phyloP scores from a whole-genome alignment of 768 basidiomycete genomes.

The Sarcodon aspratus region DNA sequence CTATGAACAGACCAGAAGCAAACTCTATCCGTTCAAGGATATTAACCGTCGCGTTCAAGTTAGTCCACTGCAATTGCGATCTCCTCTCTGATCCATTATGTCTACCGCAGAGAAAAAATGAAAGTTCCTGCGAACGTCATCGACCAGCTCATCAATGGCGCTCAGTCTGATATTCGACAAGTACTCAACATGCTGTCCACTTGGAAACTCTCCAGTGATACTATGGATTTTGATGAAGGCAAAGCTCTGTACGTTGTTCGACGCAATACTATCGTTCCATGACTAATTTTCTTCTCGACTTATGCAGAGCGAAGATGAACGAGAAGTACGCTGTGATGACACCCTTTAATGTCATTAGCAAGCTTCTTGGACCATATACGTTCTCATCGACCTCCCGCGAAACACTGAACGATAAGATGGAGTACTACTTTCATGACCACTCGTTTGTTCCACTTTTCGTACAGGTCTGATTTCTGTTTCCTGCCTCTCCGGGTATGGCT shows the following conservation, averaged over 20 bases:
- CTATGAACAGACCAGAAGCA: constrained; percentile 55
- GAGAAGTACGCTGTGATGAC: constrained; percentile 87
- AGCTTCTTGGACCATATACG: constrained; percentile 83
- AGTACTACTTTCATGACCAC: constrained; percentile 94
- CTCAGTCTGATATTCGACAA: constrained; percentile 95
- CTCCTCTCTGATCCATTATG: neutral
- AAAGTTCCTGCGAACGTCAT: constrained; percentile 85
- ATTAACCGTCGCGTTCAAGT: constrained; percentile 85
- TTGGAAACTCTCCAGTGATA: constrained; percentile 74
- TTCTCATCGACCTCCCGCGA: constrained; percentile 77
- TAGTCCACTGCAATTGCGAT: constrained; percentile 11
- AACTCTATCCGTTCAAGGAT: constrained; percentile 74
- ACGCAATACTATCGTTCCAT: neutral
- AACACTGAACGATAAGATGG: constrained; percentile 85
- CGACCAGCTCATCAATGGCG: constrained; percentile 80
- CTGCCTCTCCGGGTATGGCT: too few species aligned
- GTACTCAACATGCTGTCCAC: constrained; percentile 98
- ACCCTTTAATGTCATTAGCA: constrained; percentile 86
- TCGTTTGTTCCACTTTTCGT: constrained; percentile 92
- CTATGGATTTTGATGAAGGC: constrained; percentile 87
- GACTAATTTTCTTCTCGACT: neutral
- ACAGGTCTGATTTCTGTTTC: constrained; percentile 38
- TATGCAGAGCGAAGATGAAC: constrained; percentile 66
- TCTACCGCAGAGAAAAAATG: constrained; percentile 70
- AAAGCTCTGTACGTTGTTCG: constrained; percentile 64